Base-by-base conservation (phyloP, 176 grass and related monocot genomes). In the Raddia distichophylla region DNA sequence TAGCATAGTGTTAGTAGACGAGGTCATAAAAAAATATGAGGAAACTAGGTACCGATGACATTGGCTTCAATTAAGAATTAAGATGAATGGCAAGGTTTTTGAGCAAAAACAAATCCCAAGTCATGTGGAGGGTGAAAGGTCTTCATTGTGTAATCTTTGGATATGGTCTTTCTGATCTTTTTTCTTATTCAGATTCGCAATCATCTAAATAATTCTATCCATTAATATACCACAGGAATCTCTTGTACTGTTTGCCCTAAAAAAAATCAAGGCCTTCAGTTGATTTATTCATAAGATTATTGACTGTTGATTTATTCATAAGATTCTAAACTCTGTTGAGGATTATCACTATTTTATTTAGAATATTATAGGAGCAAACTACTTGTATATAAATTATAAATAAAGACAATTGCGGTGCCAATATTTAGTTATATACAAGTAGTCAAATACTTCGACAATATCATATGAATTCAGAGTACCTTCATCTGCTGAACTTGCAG, bases 401-500 rank as follows among this genome's bases (percentile, higher is more conserved):
- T 12, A 78, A 33, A n/a, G 8, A 64, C 17, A 37, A 9, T 17
- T 58, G 19, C 20, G 62, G 20, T 4, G 15, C 33, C 4, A 5
- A 32, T 82, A 71, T 55, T 62, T 27, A 65, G 12, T 42, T 71
- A 55, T 55, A 53, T 16, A 62, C 20, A 58, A 79, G 16, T 33
- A 80, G 17, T 54, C 5, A 58, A 69, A 16, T 34, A 67, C 46
- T 54, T 40, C 37, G 64, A 60, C 2, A 83, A 15, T 18, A 58
- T 51, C 9, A 81, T 16, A 67, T 60, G 46, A 20, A 74, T 60
- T 62, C 7, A 58, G 4, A 10, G 4, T 65, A 83, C 88, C 83
- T 61, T 61, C 83, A 46, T 90, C 88, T 40, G 60, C 33, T 82
- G 88, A 86, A 86, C 78, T 76, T 37, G 67, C 19, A 67, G 51